Base-by-base conservation (phyloP, 2,329 filamentous ascomycete species). In the Nemania sp. region DNA sequence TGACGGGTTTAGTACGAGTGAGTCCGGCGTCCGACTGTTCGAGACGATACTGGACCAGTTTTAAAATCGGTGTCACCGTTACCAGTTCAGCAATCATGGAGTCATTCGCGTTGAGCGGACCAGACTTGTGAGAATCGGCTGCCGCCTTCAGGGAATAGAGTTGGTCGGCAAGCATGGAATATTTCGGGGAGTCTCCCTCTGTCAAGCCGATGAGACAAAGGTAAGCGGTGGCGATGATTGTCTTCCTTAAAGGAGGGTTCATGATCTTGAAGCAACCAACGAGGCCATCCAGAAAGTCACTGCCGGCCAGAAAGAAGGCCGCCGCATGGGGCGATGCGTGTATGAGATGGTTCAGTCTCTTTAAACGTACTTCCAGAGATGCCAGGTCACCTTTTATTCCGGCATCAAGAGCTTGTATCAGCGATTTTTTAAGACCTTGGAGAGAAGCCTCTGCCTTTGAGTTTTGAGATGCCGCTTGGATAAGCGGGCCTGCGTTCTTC, bases 281-380 rank as follows among this genome's bases (percentile, higher is more conserved):
- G 12, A 97, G 80, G 0, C 89, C 86, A 72, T 97, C 94, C 18
- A 97, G 76, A 68, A 95, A 94, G 75, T 97, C 94, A 52, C 90
- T 92, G 1, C 94, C 94, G 0, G 90, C 90, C 67, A 96, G 84
- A 68, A 97, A 88, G 67, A 90, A 79, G 1, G 79, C 76, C 18
- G 83, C 83, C 0, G 80, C 78, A 18, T 81, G 78, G 0, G 85
- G 79, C 5, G 87, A 91, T 6, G 79, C 80, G 66, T 86, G 81
- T 5, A 92, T 76, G 3, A 93, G 76, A 51, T 86, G 81, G 60
- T 87, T 90, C n/a, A 91, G 71, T 10, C 78, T 78, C 48, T 80
- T 80, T 34, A 92, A 77, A 0, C 78, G 78, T 1, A 74, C 72
- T 69, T 90, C 85, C 0, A 85, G 79, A 6, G 76, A 74, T 40